Evolutionary conservation across 2,329 filamentous ascomycete genomes (phyloP), one percentile per base, ranked within the genome.

Genomic region (Fusarium denticulatum): DNA sequence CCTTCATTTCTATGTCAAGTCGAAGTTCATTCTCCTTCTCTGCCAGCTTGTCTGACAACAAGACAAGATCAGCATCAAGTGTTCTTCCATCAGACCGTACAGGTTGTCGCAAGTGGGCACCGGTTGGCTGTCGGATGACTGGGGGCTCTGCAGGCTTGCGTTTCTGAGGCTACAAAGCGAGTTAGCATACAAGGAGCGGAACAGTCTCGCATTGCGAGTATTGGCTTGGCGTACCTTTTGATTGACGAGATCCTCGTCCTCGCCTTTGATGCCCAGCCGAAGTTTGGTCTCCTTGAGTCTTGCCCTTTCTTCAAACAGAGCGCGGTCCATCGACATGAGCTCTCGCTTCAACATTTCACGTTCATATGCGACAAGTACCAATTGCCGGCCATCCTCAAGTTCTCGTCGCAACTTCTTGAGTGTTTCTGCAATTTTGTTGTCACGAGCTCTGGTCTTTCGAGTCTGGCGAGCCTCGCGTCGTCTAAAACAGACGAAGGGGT

Each of bases 401-500:
- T 99, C 96, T 77, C 92, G 92, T 62, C 96, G 92, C 79, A 99
- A 86, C 81, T 94, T 94, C 86, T 96, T 96, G 76, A 99, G 88
- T 82, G 97, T 98, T 81, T 99, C 96, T 61, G 93, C 94, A 78
- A 96, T 94, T 83, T 97, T 96, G 40, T 94, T 94, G 85, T 99
- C 96, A 79, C 96, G 91, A 76, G 94, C 94, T 79, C 96, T 90
- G 42, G 96, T 99, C 85, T 98, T 99, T 77, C 96, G 93, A 56
- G 95, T 96, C 81, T 97, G 94, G 65, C 96, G 92, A 52, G 97
- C 94, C 83, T 99, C 96, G 73, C 96, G 93, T 77, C 96, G 91
- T 80, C 96, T 91, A 89, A 99, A 99, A 84, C 96, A 99, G 79
- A 99, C 95, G 84, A 97, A 99, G 55, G 96, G 96, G 83, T 99